Percentiles rank a stretch among this genome's conserved stretches.
phyloP scores from a whole-genome alignment of 495 filamentous ascomycete species.

The Acidiella bohemica region DNA sequence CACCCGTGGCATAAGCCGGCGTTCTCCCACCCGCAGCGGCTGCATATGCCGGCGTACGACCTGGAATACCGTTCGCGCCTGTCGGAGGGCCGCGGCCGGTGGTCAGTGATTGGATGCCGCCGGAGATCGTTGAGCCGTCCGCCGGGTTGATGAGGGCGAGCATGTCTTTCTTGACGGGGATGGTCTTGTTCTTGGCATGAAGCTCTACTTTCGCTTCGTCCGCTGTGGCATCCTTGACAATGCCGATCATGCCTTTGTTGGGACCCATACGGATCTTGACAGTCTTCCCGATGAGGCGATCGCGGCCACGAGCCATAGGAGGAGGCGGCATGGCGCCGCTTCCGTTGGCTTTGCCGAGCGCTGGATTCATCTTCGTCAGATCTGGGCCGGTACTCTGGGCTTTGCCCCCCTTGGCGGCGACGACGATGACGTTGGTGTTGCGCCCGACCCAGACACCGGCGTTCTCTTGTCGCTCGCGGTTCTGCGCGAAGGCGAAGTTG shows the following conservation, averaged over 20 bases:
- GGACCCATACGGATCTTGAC: conserved; percentile 70
- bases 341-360: conserved; percentile 47
- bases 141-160: conserved; percentile 68
- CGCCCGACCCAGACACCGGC: conserved; percentile 82
- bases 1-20: conserved; percentile 42
- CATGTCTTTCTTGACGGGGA: conserved; percentile 64
- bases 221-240: conserved; percentile 85
- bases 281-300: conserved; percentile 81
- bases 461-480: conserved; percentile 72
- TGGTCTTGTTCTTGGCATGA: conserved; percentile 77
- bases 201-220: conserved; percentile 76
- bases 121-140: conserved; percentile 58
- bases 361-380: conserved; percentile 84
- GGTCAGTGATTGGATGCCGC: conserved; percentile 36
- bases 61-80: not conserved
- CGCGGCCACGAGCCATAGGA: conserved; percentile 63
- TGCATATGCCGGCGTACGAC: conserved; percentile 31
- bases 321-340: conserved; percentile 50
- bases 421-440: conserved; percentile 68
- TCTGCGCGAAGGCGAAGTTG: conserved; percentile 76
- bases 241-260: conserved; percentile 86
- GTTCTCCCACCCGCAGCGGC: conserved; percentile 48
- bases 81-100: conserved; percentile 13
- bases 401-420: conserved; percentile 82
- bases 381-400: conserved; percentile 48